Evolutionary conservation across 352 stramenopile genomes (phyloP).

Genomic region (Globisporangium sylvaticum): DNA sequence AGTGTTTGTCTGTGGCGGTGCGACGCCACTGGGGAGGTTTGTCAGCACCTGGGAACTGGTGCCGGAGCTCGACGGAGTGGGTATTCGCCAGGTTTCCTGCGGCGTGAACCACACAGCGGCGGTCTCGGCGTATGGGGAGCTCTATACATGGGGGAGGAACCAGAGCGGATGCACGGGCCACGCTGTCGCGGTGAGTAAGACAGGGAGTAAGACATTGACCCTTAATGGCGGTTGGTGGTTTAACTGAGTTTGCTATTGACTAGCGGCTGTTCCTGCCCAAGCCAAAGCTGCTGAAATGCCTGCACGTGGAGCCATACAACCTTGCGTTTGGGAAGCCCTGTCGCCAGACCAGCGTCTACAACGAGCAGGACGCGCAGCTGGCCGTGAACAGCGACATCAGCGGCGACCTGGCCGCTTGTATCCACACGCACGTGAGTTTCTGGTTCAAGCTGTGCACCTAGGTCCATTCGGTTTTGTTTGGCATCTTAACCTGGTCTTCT

Average conservation of each 20-base stretch:
- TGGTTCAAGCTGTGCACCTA: not conserved
- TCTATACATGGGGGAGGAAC: slow-evolving; percentile 93
- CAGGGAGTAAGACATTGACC: not conserved
- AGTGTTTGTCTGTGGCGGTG: slow-evolving; percentile 86
- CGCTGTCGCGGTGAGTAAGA: slow-evolving; percentile 15
- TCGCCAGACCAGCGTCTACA: slow-evolving; percentile 89
- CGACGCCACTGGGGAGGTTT: slow-evolving; percentile 74
- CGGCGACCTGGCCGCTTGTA: slow-evolving; percentile 68
- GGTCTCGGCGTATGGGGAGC: slow-evolving; percentile 84
- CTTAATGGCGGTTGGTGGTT: not conserved
- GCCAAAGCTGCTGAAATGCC: slow-evolving; percentile 66
- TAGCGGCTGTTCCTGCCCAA: slow-evolving; percentile 66
- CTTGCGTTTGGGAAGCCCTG: slow-evolving; percentile 74
- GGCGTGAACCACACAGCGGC: slow-evolving; percentile 88
- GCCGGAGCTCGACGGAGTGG: slow-evolving; percentile 39
- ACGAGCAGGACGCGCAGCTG: slow-evolving; percentile 72
- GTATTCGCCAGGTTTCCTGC: slow-evolving; percentile 75
- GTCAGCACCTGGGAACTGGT: slow-evolving; percentile 75
- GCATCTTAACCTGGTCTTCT: not conserved
- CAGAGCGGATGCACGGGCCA: slow-evolving; percentile 88
- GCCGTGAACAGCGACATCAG: slow-evolving; percentile 82
- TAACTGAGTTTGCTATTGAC: not conserved
- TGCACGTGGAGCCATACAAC: slow-evolving; percentile 89
- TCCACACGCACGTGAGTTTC: slow-evolving; percentile 79
- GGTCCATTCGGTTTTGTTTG: not conserved